Evolutionary conservation across 768 basidiomycete genomes (phyloP).

Genomic region (Rhizopogon vesiculosus): DNA sequence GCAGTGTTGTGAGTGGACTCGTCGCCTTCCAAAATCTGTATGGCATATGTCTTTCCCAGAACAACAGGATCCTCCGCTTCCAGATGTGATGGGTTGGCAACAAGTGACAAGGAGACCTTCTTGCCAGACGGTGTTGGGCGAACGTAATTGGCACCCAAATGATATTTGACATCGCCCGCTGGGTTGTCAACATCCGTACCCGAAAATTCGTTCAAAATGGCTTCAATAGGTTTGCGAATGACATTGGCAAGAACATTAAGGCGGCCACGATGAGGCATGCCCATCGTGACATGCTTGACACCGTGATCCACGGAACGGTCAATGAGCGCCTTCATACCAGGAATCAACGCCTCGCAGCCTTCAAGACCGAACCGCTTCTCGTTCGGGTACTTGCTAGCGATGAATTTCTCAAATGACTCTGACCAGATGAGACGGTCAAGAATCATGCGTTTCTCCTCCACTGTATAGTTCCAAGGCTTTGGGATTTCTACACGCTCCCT

Average conservation of each 20-base stretch:
- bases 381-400: conserved; percentile 97
- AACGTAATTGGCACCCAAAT: conserved; percentile 98
- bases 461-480: conserved; percentile 94
- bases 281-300: conserved; percentile 93
- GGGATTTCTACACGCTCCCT: conserved; percentile 93
- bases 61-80: conserved; percentile 98
- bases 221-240: conserved; percentile 97
- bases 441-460: conserved; percentile 99
- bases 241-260: conserved; percentile 98
- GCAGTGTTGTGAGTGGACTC: conserved; percentile 76
- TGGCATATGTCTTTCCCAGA: conserved; percentile 96
- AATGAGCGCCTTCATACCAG: conserved; percentile 99
- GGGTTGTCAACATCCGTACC: conserved; percentile 73
- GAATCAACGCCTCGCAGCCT: conserved; percentile 95
- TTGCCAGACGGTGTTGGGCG: conserved; percentile 97
- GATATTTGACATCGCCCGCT: conserved; percentile 98
- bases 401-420: conserved; percentile 99
- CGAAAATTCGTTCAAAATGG: conserved; percentile 94
- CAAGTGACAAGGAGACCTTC: conserved; percentile 94
- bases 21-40: conserved; percentile 92
- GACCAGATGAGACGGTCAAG: conserved; percentile 99
- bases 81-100: conserved; percentile 97
- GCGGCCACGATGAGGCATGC: conserved; percentile 99
- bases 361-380: conserved; percentile 99
- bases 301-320: conserved; percentile 97